Evolutionary conservation across 345 rosid genomes (phyloP).

Genomic region (Bruguiera gymnorhiza): DNA sequence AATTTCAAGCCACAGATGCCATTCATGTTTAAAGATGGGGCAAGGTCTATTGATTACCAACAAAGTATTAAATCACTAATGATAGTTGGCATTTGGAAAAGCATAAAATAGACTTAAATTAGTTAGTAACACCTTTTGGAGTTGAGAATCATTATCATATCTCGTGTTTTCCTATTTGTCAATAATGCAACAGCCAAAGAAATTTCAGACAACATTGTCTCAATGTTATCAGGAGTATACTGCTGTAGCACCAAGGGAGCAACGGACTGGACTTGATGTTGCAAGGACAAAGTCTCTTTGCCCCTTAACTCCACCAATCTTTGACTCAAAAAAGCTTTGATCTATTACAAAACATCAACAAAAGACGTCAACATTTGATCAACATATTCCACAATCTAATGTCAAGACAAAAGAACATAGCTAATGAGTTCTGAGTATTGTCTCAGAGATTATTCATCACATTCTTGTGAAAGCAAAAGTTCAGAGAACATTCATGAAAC

Average conservation of each 20-base stretch:
- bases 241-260: slow-evolving; percentile 90
- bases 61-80: background rate
- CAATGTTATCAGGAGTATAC: slow-evolving; percentile 70
- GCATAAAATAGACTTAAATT: slow-evolving; percentile 14
- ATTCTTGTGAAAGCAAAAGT: background rate
- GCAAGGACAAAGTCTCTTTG: slow-evolving; percentile 76
- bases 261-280: slow-evolving; percentile 90
- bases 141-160: slow-evolving; percentile 88
- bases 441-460: background rate
- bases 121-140: slow-evolving; percentile 66
- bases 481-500: background rate
- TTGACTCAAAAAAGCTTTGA: slow-evolving; percentile 82
- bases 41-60: background rate
- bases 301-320: slow-evolving; percentile 67
- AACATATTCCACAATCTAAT: background rate
- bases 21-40: background rate
- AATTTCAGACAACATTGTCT: slow-evolving; percentile 62
- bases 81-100: background rate
- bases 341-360: slow-evolving; percentile 36
- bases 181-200: slow-evolving; percentile 64
- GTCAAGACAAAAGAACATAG: background rate
- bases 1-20: background rate
- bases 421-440: background rate
- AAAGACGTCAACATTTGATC: slow-evolving; percentile 6
- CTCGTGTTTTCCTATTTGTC: slow-evolving; percentile 78